These are phyloP conservation scores for Cucurbita argyrosperma DNA, from an alignment of 306 rosid species.

Conservation along the genomic window DNA sequence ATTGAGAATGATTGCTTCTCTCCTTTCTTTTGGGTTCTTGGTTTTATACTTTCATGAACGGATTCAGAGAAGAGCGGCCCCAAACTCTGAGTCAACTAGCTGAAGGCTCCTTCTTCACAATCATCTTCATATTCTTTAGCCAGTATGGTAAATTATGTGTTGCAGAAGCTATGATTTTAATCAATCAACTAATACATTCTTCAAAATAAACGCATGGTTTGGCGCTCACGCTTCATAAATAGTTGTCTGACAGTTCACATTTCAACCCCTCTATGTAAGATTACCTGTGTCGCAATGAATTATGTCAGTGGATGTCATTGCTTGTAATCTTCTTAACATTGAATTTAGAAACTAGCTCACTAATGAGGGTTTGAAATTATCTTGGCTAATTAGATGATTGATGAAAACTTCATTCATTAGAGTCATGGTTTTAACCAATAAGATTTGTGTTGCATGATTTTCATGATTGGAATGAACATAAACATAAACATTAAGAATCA, in stretches of 20 bases:
- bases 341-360: not conserved
- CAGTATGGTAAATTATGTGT: slow-evolving; percentile 6
- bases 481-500: not conserved
- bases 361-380: not conserved
- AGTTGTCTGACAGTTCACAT: not conserved
- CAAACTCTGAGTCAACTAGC: slow-evolving; percentile 8
- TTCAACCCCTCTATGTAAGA: not conserved
- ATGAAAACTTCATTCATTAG: not conserved
- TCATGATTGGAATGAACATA: not conserved
- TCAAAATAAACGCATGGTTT: not conserved
- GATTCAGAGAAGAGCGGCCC: slow-evolving; percentile 14
- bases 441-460: not conserved
- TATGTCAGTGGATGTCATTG: not conserved
- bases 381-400: not conserved
- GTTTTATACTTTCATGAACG: not conserved
- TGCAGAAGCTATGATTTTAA: not conserved
- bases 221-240: too few relatives aligned
- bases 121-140: slow-evolving; percentile 12
- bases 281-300: not conserved
- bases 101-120: slow-evolving; percentile 1
- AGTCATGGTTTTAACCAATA: not conserved
- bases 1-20: slow-evolving; percentile 19
- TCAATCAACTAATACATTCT: not conserved
- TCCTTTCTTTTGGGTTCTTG: slow-evolving; percentile 6
- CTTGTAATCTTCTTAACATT: not conserved